Percentiles rank a stretch among this genome's conserved stretches.
These are phyloP conservation scores for Sphagnum contortum DNA, from an alignment of 225 moss, liverwort and hornwort genomes.

Conservation along the genomic window DNA sequence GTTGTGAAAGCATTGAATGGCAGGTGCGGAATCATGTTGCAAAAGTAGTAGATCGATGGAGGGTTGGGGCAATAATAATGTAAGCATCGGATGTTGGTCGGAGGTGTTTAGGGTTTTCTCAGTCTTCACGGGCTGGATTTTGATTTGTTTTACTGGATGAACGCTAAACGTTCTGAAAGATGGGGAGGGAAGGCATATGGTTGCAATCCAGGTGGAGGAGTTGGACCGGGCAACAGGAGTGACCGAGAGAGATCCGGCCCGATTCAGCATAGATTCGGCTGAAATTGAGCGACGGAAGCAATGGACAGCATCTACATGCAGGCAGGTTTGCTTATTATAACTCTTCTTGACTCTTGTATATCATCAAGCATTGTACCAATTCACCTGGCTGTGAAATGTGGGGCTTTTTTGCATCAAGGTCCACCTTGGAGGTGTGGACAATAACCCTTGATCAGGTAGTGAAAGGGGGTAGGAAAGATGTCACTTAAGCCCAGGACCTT, in stretches of 20 bases:
- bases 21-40: slow-evolving; percentile 34
- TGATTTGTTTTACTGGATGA: too few species aligned
- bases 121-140: too few species aligned
- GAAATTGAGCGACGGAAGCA: slow-evolving; percentile 75
- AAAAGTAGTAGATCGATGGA: background rate
- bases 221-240: slow-evolving; percentile 81
- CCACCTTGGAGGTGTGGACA: too few species aligned
- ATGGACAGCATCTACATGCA: slow-evolving; percentile 61
- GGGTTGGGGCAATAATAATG: too few species aligned
- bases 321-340: slow-evolving; percentile 32
- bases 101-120: too few species aligned
- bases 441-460: background rate
- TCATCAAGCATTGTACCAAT: too few species aligned
- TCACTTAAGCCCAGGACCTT: background rate
- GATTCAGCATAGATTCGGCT: slow-evolving; percentile 55
- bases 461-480: background rate
- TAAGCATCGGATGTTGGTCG: too few species aligned
- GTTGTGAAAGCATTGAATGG: slow-evolving; percentile 74
- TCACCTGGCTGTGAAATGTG: too few species aligned
- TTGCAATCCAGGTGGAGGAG: slow-evolving; percentile 59
- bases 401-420: too few species aligned
- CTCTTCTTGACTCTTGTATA: too few species aligned
- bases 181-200: background rate
- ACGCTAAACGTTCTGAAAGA: too few species aligned
- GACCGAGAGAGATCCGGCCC: slow-evolving; percentile 74